Evolutionary conservation across 2,329 filamentous ascomycete species (phyloP), one percentile per base, ranked within the genome.

Genomic region (Cytospora paraplurivora): DNA sequence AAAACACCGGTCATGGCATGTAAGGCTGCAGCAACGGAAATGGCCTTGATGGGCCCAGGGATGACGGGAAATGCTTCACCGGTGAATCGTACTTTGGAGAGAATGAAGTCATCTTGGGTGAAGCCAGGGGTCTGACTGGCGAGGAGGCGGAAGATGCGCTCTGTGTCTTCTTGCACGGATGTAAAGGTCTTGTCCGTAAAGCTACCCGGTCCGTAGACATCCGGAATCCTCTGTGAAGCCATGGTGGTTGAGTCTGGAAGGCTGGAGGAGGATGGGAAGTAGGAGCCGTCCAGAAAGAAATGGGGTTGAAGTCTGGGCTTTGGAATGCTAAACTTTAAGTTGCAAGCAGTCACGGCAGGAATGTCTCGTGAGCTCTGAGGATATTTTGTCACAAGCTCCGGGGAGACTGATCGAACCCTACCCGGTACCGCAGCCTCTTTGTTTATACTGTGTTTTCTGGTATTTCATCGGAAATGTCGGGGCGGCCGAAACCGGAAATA

Each of bases 1-100:
- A 77, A 67, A n/a, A 78, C 68, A 37, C 74, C 75, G 1, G 68
- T 67, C 74, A 76, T 76, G 44, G 71, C 75, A 57, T 76, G 74
- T 10, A 73, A 65, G 7, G 72, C 71, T 11, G 73, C 73, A 7
- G 74, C 70, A 15, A 76, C 68, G 4, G 72, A 66, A 13, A 70
- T 68, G 7, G 74, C 70, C 60, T 77, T 76, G 69, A 76, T 70
- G 7, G 75, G 74, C 4, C 75, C 75, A 1, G 75, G 74, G 11
- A 76, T 71, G 38, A 74, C 68, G 41, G 74, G 72, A 19, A 71
- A 69, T 7, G 67, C 66, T 47, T 71, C 70, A 19, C 74, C 74
- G 10, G 67, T 66, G 62, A 76, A 76, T 8, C 63, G 63, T 32
- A 75, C 74, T 21, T 70, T 70, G 56, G 69, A 68, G 1, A 76